Evolutionary conservation across 768 basidiomycete genomes (phyloP), one percentile per base, ranked within the genome.

Genomic region (Lactarius vividus): DNA sequence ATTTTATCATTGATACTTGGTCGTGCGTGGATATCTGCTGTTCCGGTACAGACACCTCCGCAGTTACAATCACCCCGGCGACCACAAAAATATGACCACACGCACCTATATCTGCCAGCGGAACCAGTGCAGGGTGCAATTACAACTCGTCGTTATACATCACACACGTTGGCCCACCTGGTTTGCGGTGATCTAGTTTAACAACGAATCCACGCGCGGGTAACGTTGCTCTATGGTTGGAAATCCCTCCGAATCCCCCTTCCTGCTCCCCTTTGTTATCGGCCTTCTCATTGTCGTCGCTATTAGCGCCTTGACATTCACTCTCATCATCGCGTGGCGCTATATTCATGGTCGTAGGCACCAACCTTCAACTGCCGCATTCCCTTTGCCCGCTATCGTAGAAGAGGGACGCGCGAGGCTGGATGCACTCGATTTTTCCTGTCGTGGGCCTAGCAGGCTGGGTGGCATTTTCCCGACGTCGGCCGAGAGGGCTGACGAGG

Each of bases 361-460:
- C 57, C 39, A 42, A 29, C 13, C 9, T 37, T 44, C 65, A 37
- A 44, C 44, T 16, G 46, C 49, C 62, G 40, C 26, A n/a, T 39
- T 55, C 42, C 16, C 49, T 37, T 54, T 63, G 28, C 62, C 61
- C 6, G 29, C 33, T 46, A 61, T 62, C 20, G 15, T 57, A 39
- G 66, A 67, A 23, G 62, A 67, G 28, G 66, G 66, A n/a, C 23
- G 23, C 10, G 9, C 26, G n/a, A 35, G 28, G n/a, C 18, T 40
- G 28, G 35, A 23, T 13, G 11, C 37, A 10, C 52, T 58, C 23
- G 61, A 59, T 23, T 33, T n/a, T 46, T 54, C 62, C 16, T 54
- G n/a, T 44, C 61, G 66, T 40, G 42, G 66, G 35, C 62, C 61
- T 57, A 67, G 57, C 49, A 46, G 61, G 52, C 56, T 62, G 61